Evolutionary conservation across 352 stramenopile genomes (phyloP).

Genomic region (Globisporangium echinulatum): DNA sequence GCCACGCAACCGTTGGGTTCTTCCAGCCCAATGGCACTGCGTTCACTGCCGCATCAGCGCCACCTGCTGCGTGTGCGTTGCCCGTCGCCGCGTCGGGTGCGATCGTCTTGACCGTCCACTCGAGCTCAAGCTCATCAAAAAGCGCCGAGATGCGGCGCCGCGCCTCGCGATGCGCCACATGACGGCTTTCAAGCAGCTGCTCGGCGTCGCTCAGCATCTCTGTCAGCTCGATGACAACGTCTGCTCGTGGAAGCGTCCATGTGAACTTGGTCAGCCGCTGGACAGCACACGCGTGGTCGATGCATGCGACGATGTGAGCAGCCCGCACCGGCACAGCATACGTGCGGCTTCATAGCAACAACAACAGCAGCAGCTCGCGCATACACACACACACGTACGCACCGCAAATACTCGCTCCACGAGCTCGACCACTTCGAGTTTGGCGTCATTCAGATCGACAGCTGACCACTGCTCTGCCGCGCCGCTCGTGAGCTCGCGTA

Average conservation of each 20-base stretch:
- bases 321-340: too few relatives aligned
- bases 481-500: conserved; percentile 19
- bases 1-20: conserved; percentile 62
- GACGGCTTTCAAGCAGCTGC: conserved; percentile 26
- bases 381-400: too few relatives aligned
- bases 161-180: conserved; percentile 44
- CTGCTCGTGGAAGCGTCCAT: conserved; percentile 47
- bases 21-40: conserved; percentile 34
- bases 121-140: conserved; percentile 64
- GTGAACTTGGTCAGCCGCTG: conserved; percentile 66
- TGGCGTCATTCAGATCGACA: conserved; percentile 2
- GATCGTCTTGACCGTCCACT: conserved; percentile 62
- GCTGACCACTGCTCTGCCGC: neutral
- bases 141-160: conserved; percentile 32
- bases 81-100: too few relatives aligned
- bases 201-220: conserved; percentile 58
- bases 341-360: too few relatives aligned
- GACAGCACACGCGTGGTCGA: too few relatives aligned
- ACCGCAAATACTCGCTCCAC: conserved; percentile 13
- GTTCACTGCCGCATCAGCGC: neutral
- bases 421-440: conserved; percentile 11
- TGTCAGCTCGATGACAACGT: conserved; percentile 46
- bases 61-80: neutral
- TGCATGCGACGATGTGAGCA: too few relatives aligned
- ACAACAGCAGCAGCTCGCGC: too few relatives aligned